These are phyloP conservation scores for Aquilaria agallochum DNA, from an alignment of 441 rosid species.

Conservation along the genomic window DNA sequence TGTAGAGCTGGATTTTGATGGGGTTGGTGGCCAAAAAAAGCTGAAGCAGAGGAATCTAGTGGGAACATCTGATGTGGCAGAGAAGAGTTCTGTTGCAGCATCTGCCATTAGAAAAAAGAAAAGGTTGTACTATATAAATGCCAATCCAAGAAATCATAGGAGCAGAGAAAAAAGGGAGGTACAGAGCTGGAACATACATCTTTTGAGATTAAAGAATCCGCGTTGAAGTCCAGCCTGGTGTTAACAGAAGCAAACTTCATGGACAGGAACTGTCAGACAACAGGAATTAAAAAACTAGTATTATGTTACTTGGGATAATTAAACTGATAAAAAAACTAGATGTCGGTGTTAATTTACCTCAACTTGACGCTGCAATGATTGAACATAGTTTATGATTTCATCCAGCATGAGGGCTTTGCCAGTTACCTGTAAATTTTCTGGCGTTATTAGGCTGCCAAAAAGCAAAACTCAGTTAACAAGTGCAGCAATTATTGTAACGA, in stretches of 20 bases:
- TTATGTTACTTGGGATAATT: conserved; percentile 12
- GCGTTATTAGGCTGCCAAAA: background rate
- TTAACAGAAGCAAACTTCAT: conserved; percentile 72
- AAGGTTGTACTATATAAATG: background rate
- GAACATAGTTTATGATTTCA: conserved; percentile 74
- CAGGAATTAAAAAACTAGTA: conserved; percentile 14
- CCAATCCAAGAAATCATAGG: conserved; percentile 8
- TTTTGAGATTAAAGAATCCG: conserved; percentile 39
- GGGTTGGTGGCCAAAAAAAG: conserved; percentile 31
- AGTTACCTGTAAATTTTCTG: conserved; percentile 36
- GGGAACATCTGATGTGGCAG: conserved; percentile 33
- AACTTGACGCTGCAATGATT: conserved; percentile 69
- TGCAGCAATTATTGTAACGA: background rate
- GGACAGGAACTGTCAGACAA: conserved; percentile 50
- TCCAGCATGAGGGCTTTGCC: conserved; percentile 79
- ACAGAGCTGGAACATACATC: conserved; percentile 41
- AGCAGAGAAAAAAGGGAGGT: conserved; percentile 5
- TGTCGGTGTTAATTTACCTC: conserved; percentile 36
- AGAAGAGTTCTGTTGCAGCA: conserved; percentile 33
- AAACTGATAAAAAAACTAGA: background rate
- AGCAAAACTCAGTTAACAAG: conserved; percentile 6
- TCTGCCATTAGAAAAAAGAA: conserved; percentile 25
- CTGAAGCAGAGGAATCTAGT: conserved; percentile 42
- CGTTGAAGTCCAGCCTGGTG: conserved; percentile 50
- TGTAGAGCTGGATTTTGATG: conserved; percentile 28